These are phyloP conservation scores for Acanthochlamys bracteata DNA, from an alignment of 106 monocot genomes.

Conservation along the genomic window DNA sequence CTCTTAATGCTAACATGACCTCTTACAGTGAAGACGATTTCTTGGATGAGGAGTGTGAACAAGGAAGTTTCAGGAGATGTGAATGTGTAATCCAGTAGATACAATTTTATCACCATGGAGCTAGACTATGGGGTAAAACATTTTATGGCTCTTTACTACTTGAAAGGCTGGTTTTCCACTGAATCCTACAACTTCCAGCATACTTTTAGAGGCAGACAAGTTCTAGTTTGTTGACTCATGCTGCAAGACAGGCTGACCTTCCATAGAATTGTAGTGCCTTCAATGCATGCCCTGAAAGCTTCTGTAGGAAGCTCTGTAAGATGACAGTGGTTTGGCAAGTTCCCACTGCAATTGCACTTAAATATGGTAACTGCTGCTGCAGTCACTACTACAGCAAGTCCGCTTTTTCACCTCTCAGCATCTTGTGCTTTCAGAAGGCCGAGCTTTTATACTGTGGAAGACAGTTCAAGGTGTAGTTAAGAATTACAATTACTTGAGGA, in stretches of 20 bases:
- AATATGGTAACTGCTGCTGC: too few species aligned
- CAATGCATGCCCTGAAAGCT: background rate
- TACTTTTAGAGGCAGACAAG: background rate
- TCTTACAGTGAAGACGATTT: constrained; percentile 16
- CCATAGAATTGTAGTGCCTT: background rate
- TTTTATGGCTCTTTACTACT: too few species aligned
- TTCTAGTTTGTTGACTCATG: background rate
- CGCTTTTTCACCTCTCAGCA: too few species aligned
- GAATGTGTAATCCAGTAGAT: constrained; percentile 19
- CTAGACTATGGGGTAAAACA: too few species aligned
- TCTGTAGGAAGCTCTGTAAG: background rate
- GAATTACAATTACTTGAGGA: too few species aligned
- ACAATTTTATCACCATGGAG: background rate
- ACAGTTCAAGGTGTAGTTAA: too few species aligned
- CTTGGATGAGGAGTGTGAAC: constrained; percentile 16
- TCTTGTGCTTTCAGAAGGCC: too few species aligned
- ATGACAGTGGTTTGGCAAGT: background rate
- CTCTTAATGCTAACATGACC: background rate
- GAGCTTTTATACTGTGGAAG: too few species aligned
- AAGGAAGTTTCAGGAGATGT: constrained; percentile 13
- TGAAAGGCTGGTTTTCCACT: too few species aligned
- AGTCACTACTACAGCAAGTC: too few species aligned
- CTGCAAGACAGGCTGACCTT: background rate
- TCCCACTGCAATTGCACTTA: too few species aligned
- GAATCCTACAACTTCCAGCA: background rate